Conservation (phyloP, 116 monocot genomes). For the Iris pallida region DNA sequence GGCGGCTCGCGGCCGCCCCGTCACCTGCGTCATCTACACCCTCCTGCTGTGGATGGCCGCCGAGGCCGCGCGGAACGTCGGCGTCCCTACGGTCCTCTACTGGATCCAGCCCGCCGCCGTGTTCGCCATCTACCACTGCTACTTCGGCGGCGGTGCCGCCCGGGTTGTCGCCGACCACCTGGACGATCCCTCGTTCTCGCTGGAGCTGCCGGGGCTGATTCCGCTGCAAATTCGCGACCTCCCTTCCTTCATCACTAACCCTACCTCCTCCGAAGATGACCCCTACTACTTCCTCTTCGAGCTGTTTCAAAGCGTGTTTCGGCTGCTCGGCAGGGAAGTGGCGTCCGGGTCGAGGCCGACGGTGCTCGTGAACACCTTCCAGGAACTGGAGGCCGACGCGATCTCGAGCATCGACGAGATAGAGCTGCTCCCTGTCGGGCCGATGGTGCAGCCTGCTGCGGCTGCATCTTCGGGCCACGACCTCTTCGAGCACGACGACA, state of each 20-base stretch:
- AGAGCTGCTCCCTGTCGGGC: background rate
- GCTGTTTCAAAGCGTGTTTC: constrained; percentile 14
- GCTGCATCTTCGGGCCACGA: background rate
- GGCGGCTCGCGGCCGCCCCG: background rate
- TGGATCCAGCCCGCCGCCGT: constrained; percentile 7
- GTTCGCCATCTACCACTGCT: constrained; percentile 6
- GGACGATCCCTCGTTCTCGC: background rate
- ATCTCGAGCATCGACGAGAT: background rate
- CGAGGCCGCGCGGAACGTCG: background rate
- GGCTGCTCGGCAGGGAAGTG: constrained; percentile 4
- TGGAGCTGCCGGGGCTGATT: background rate
- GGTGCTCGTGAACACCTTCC: constrained; percentile 61
- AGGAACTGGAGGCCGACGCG: constrained; percentile 38
- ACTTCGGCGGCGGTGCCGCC: background rate
- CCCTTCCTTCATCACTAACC: background rate
- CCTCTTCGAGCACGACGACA: background rate
- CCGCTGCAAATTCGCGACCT: background rate
- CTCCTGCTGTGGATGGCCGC: background rate
- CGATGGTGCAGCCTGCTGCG: background rate
- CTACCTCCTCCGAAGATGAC: background rate
- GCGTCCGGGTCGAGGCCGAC: background rate
- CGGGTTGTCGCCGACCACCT: background rate
- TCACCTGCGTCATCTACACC: constrained; percentile 3
- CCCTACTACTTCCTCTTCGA: constrained; percentile 1
- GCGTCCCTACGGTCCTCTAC: constrained; percentile 1